These are phyloP conservation scores for Zopfochytrium polystomum DNA, from an alignment of 371 early-diverging fungal species.

Conservation along the genomic window DNA sequence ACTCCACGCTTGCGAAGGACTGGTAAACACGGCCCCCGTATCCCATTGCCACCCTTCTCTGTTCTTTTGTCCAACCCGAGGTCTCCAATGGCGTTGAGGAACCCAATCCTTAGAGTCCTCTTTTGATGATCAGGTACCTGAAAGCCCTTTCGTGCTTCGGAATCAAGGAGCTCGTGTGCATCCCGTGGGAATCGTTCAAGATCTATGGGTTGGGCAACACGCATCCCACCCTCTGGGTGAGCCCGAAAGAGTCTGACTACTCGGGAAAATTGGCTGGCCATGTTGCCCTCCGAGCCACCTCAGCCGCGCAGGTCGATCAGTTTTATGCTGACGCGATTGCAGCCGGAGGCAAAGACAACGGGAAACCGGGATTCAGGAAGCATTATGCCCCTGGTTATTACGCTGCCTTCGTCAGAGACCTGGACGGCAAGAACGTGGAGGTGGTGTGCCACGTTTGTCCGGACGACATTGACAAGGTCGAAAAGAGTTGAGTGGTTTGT, in stretches of 20 bases:
- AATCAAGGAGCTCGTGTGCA: no score
- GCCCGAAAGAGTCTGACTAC: background rate
- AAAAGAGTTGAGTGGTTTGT: no score
- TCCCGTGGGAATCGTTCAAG: no score
- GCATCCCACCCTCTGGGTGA: no score
- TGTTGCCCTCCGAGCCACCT: background rate
- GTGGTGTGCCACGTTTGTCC: no score
- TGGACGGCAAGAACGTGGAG: conserved; percentile 9
- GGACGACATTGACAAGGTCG: no score
- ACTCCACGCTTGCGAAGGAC: background rate
- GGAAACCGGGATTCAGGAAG: conserved; percentile 7
- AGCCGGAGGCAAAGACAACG: conserved; percentile 10
- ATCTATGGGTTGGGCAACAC: no score
- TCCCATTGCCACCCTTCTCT: background rate
- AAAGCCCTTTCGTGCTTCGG: no score
- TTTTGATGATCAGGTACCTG: no score
- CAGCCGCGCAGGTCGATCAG: conserved; percentile 8
- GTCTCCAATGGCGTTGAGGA: background rate
- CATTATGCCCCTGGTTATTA: conserved; percentile 4
- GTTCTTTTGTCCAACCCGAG: background rate
- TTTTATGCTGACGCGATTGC: conserved; percentile 10
- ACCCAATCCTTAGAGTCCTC: no score
- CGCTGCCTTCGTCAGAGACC: conserved; percentile 13
- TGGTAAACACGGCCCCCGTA: background rate
- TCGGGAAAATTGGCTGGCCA: conserved; percentile 1